A percentile compares a stretch with the other conserved stretches of the same genome.
Conservation (phyloP, 345 rosid genomes). For the Arabidopsis arenosa region DNA sequence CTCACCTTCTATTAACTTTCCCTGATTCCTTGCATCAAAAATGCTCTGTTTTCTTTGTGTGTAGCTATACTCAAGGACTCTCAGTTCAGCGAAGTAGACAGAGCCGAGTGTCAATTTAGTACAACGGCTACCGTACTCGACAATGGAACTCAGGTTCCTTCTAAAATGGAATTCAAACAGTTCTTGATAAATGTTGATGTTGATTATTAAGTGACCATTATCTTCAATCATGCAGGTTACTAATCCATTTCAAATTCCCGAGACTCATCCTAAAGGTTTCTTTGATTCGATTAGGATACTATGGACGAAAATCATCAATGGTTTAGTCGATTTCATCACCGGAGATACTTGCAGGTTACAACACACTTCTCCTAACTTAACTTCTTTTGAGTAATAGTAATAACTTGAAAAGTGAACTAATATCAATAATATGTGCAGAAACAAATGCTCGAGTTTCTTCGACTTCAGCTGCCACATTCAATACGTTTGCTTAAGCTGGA, state of each 20-base stretch:
- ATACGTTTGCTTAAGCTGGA: slow-evolving; percentile 89
- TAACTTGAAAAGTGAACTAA: slow-evolving; percentile 1
- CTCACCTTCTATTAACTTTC: neutral
- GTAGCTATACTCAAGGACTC: slow-evolving; percentile 90
- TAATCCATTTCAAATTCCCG: slow-evolving; percentile 66
- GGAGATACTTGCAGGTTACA: slow-evolving; percentile 87
- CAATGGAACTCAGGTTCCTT: slow-evolving; percentile 82
- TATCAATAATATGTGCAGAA: slow-evolving; percentile 46
- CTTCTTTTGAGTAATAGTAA: neutral
- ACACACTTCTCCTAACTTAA: neutral
- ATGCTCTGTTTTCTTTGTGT: slow-evolving; percentile 39
- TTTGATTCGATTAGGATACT: slow-evolving; percentile 63
- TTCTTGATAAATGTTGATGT: neutral
- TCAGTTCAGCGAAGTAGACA: slow-evolving; percentile 78
- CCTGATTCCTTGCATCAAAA: neutral
- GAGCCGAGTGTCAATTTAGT: slow-evolving; percentile 91
- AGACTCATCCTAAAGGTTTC: slow-evolving; percentile 62
- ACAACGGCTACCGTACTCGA: slow-evolving; percentile 80
- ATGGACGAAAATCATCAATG: slow-evolving; percentile 67
- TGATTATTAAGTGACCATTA: slow-evolving; percentile 6
- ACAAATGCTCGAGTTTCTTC: slow-evolving; percentile 78
- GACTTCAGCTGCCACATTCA: slow-evolving; percentile 93
- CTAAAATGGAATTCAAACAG: neutral
- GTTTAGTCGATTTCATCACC: slow-evolving; percentile 69
- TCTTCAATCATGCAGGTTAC: slow-evolving; percentile 55